phyloP scores from a whole-genome alignment of 768 basidiomycete species.

The Mycena venus region DNA sequence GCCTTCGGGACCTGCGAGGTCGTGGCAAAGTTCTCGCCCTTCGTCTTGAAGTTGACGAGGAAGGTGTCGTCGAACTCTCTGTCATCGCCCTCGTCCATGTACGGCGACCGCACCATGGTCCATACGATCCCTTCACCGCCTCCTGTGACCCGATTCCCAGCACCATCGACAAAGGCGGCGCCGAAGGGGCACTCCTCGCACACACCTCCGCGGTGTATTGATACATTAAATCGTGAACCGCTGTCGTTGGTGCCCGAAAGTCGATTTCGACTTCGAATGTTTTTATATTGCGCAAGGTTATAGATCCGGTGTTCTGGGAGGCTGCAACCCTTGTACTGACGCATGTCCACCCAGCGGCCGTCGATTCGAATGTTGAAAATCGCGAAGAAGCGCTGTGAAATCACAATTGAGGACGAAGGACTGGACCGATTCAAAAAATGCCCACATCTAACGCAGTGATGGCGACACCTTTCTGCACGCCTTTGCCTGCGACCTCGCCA shows the following conservation, averaged over 20 bases:
- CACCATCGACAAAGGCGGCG: constrained; percentile 23
- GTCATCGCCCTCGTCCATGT: constrained; percentile 17
- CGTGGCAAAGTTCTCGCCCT: constrained; percentile 30
- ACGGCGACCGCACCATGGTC: constrained; percentile 33
- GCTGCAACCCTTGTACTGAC: constrained; percentile 30
- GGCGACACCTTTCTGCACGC: constrained; percentile 38
- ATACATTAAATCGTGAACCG: constrained; percentile 26
- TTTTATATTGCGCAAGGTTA: constrained; percentile 32
- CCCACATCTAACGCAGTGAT: constrained; percentile 19
- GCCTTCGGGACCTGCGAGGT: constrained; percentile 22
- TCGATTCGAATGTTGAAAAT: constrained; percentile 41
- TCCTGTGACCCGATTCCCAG: constrained; percentile 26
- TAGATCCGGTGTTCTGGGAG: constrained; percentile 35
- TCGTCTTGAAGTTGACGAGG: constrained; percentile 40
- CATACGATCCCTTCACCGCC: constrained; percentile 38
- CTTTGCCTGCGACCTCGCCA: constrained; percentile 36
- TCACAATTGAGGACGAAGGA: not conserved
- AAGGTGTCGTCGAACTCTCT: constrained; percentile 23
- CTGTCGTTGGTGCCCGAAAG: constrained; percentile 3
- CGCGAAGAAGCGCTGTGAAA: constrained; percentile 34
- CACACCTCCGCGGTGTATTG: constrained; percentile 35
- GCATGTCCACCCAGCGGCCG: constrained; percentile 38
- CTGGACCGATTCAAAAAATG: not conserved
- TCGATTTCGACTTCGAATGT: constrained; percentile 36
- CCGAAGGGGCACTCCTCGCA: constrained; percentile 33